A percentile compares a stretch with the other conserved stretches of the same genome.
Evolutionary conservation across 495 filamentous ascomycete genomes (phyloP).

Genomic region (Trichoderma erinaceum): DNA sequence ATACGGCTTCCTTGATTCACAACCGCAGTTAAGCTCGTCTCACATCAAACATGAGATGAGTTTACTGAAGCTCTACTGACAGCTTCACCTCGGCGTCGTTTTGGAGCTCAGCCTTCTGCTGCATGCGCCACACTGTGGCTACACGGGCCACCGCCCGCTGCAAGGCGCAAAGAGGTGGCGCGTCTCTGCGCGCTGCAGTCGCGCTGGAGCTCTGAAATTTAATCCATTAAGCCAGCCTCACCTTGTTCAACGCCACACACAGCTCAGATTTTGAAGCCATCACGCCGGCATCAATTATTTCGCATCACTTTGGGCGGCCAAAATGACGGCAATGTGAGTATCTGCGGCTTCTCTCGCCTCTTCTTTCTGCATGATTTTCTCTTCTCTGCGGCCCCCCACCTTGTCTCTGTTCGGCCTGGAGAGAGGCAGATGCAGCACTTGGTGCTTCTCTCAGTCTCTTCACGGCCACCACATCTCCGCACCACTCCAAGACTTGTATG

Average conservation of each 20-base stretch:
- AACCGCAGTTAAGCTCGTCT: no score
- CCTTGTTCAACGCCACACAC: background rate
- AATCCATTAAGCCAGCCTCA: background rate
- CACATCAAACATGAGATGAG: no score
- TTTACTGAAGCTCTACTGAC: background rate
- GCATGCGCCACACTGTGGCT: constrained; percentile 11
- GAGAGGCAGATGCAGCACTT: background rate
- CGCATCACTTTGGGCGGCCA: background rate
- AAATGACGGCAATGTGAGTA: constrained; percentile 15
- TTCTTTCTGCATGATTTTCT: background rate
- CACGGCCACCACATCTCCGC: background rate
- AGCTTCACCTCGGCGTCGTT: background rate
- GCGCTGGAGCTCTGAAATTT: constrained; percentile 8
- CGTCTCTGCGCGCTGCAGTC: constrained; percentile 1
- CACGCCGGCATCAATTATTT: background rate
- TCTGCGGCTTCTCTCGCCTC: background rate
- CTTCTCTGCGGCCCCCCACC: background rate
- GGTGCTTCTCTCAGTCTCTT: background rate
- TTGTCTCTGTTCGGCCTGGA: background rate
- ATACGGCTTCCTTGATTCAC: background rate
- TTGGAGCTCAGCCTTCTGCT: background rate
- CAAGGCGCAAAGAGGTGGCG: constrained; percentile 6
- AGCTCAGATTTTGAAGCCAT: background rate
- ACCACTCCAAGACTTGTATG: background rate
- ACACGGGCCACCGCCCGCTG: background rate